Conservation (phyloP, 441 rosid genomes). For the Adansonia gregorii region DNA sequence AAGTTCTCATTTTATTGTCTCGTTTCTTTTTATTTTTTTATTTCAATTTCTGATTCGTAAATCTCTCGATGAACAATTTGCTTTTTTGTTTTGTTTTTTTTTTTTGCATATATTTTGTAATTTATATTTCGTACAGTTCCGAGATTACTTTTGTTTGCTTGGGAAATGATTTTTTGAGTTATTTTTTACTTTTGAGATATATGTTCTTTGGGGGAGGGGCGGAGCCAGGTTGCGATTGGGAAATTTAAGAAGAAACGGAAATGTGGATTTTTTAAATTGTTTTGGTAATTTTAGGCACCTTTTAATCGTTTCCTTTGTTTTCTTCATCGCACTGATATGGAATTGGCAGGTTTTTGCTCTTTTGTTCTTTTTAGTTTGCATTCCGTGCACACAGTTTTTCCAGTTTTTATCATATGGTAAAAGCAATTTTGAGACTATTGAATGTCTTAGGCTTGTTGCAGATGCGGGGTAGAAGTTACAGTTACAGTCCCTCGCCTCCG, state of each 20-base stretch:
- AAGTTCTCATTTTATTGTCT: neutral
- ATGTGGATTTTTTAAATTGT: neutral
- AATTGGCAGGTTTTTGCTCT: neutral
- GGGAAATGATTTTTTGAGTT: neutral
- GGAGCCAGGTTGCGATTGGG: neutral
- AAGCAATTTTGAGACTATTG: neutral
- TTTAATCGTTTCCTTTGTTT: neutral
- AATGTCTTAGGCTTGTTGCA: conserved; percentile 27
- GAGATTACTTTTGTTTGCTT: neutral
- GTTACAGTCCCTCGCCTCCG: conserved; percentile 87
- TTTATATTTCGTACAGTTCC: neutral
- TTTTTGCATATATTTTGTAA: neutral
- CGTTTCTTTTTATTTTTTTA: neutral
- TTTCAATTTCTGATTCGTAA: neutral
- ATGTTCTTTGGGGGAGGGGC: neutral
- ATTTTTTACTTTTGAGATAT: neutral
- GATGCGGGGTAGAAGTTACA: conserved; percentile 81
- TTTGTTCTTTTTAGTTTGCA: neutral
- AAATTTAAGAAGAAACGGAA: neutral
- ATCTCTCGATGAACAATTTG: neutral
- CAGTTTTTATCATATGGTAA: neutral
- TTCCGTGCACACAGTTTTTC: neutral
- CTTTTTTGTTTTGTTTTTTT: neutral
- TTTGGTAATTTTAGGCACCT: neutral
- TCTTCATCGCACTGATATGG: neutral